A percentile compares a stretch with the other conserved stretches of the same genome.
phyloP scores from a whole-genome alignment of 371 early-diverging fungal genomes.

The Chytridium lagenaria region DNA sequence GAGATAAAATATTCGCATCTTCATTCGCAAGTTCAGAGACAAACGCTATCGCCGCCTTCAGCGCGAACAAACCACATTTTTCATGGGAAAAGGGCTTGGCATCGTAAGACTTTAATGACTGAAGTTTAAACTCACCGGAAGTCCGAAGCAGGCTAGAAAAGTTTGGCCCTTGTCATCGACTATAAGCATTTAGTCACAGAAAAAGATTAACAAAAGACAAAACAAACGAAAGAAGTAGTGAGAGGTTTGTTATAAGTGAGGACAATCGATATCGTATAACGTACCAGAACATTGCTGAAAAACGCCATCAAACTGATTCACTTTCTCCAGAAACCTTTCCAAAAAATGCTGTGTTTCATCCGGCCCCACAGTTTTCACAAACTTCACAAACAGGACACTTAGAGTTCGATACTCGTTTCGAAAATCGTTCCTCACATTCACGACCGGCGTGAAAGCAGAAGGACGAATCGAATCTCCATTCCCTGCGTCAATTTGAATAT shows the following conservation, averaged over 20 bases:
- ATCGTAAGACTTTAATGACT: neutral
- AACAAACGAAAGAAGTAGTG: neutral
- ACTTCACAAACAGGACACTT: constrained; percentile 7
- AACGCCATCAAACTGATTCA: constrained; percentile 8
- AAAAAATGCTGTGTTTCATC: neutral
- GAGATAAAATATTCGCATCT: neutral
- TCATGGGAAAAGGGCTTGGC: constrained; percentile 10
- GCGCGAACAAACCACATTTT: neutral
- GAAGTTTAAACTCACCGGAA: neutral
- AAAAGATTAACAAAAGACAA: neutral
- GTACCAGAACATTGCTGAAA: constrained; percentile 22
- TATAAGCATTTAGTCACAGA: neutral
- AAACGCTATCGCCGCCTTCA: neutral
- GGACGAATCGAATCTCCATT: too few relatives aligned
- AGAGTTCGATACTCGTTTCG: neutral
- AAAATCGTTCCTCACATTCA: too few relatives aligned
- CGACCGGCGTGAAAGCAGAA: too few relatives aligned
- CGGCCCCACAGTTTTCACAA: neutral
- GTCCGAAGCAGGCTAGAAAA: neutral
- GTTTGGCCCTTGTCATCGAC: constrained; percentile 19
- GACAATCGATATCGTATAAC: neutral
- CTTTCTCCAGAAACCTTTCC: neutral
- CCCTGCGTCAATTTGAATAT: too few relatives aligned
- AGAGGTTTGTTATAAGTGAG: neutral
- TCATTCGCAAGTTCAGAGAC: neutral